Conservation (phyloP, 768 basidiomycete species). For the Gautieria morchelliformis region DNA sequence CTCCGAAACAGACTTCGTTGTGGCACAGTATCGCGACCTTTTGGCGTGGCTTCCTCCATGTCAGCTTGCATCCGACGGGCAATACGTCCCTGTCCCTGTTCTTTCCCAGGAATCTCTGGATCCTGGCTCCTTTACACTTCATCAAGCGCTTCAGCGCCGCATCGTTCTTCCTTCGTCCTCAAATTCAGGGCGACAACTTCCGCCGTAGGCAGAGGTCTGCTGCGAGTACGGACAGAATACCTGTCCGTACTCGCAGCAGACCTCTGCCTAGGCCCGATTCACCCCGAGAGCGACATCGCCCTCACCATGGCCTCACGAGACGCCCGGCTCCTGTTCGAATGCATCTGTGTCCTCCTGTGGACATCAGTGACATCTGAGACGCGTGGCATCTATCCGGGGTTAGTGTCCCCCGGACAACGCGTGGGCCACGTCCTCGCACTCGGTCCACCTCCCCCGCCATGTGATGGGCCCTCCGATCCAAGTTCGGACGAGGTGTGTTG, state of each 20-base stretch:
- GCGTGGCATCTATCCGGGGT: constrained; percentile 67
- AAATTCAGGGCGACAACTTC: constrained; percentile 77
- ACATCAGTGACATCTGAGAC: constrained; percentile 89
- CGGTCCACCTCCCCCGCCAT: constrained; percentile 24
- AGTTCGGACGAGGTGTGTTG: constrained; percentile 53
- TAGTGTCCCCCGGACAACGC: constrained; percentile 61
- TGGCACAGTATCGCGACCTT: constrained; percentile 84
- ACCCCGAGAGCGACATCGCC: constrained; percentile 81
- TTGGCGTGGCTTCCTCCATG: constrained; percentile 78
- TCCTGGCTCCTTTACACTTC: constrained; percentile 78
- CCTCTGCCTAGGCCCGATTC: constrained; percentile 74
- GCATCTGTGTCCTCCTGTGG: constrained; percentile 82
- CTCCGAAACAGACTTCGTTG: constrained; percentile 86
- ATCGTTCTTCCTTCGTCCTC: constrained; percentile 59
- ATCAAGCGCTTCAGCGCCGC: constrained; percentile 88
- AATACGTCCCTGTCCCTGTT: constrained; percentile 74
- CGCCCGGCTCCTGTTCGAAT: constrained; percentile 69
- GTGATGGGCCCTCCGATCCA: constrained; percentile 31
- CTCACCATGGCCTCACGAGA: constrained; percentile 82
- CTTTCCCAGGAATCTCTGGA: constrained; percentile 64
- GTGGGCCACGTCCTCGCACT: constrained; percentile 68
- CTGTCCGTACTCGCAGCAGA: constrained; percentile 85
- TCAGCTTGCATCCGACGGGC: constrained; percentile 78
- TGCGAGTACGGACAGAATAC: too few relatives aligned
- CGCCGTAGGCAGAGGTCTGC: constrained; percentile 64